Base-by-base conservation (phyloP, 306 rosid genomes). In the Vigna unguiculata region DNA sequence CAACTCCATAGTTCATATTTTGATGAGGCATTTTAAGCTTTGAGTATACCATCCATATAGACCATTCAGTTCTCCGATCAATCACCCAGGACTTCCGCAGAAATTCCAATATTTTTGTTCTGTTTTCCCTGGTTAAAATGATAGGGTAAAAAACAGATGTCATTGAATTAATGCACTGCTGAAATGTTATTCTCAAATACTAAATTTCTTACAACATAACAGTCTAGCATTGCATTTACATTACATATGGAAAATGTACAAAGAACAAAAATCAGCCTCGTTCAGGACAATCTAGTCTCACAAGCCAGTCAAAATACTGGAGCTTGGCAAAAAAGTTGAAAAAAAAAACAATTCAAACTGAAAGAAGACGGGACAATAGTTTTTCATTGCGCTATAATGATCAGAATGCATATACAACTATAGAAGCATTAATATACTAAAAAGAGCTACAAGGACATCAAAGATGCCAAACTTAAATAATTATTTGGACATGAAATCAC, bases 11-110 rank as follows among this genome's bases (percentile, higher is more conserved):
- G 82, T 72, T 89, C 77, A 85, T 49, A 83, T 76, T 83, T 61
- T 87, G 91, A 83, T 88, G 92, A 63, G 98, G 97, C 93, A 95
- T 83, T 73, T 86, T 91, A 73, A 90, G 89, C 84, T 86, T 90
- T 47, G 97, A 88, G 87, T 89, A 83, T 30, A 95, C 97, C 96
- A 92, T 95, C 99, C 99, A 95, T 86, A 95, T 95, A 60, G 99
- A 95, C 97, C 97, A 95, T 75, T 95, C 99, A 80, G 99, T 91
- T 86, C 83, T 84, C 72, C 97, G 89, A 66, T 89, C 96, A 74
- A 67, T 88, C 22, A 85, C 91, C 99, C 97, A 95, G 4, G 85
- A 81, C 65, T 84, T 89, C 61, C 66, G 79, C 57, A 95, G 83
- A 82, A 86, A 87, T 83, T 95, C 99, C 84, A 92, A 67, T 82